Evolutionary conservation across 2,329 filamentous ascomycete species (phyloP).

Genomic region (Colletotrichum higginsianum): DNA sequence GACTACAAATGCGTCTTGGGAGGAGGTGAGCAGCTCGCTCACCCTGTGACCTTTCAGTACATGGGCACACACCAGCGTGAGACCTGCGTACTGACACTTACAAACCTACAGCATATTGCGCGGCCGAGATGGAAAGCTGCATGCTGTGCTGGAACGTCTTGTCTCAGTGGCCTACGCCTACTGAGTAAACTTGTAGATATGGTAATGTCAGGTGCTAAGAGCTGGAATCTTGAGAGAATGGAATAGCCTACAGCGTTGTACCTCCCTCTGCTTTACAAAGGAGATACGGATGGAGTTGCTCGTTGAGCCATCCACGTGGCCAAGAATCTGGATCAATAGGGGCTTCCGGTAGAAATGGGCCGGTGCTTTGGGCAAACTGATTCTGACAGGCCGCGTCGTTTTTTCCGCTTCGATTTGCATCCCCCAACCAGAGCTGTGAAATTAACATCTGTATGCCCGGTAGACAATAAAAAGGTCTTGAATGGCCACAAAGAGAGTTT

Average conservation of each 20-base stretch:
- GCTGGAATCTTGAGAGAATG: neutral
- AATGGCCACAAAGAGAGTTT: too few relatives aligned
- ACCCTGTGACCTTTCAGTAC: too few relatives aligned
- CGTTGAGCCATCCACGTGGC: neutral
- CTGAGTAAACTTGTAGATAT: neutral
- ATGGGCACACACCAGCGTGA: too few relatives aligned
- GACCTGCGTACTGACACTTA: neutral
- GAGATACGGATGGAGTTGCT: neutral
- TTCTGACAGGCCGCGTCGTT: neutral
- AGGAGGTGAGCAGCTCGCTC: neutral
- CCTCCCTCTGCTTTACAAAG: too few relatives aligned
- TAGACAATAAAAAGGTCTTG: too few relatives aligned
- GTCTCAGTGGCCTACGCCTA: too few relatives aligned
- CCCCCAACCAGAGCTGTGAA: too few relatives aligned
- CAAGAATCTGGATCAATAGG: too few relatives aligned
- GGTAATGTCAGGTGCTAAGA: too few relatives aligned
- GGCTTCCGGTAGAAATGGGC: neutral
- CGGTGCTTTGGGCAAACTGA: neutral
- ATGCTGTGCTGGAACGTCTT: neutral
- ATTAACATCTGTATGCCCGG: too few relatives aligned
- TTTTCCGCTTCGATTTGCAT: neutral
- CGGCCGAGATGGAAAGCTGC: neutral
- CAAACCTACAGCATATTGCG: neutral
- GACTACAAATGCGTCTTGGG: neutral
- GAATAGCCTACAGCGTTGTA: neutral